Evolutionary conservation across 2,329 filamentous ascomycete genomes (phyloP).

Genomic region (Corinectria fuckeliana): DNA sequence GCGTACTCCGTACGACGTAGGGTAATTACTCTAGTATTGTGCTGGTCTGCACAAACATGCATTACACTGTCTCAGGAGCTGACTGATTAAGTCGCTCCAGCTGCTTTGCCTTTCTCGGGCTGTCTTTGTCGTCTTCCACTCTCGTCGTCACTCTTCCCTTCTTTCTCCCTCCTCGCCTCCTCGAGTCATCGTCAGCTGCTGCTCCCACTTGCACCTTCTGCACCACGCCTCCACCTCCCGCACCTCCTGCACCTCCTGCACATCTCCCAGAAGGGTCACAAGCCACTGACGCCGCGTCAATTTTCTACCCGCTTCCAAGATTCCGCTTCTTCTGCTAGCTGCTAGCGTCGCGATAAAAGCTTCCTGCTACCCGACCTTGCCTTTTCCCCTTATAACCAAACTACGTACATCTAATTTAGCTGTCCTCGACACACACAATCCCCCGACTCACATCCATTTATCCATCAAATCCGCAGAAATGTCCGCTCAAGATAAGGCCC

Average conservation of each 20-base stretch:
- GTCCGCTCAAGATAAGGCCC: conserved; percentile 77
- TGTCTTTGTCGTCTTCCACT: conserved; percentile 15
- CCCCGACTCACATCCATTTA: conserved; percentile 17
- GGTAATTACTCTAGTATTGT: neutral
- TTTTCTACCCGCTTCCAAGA: conserved; percentile 37
- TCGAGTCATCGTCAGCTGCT: conserved; percentile 33
- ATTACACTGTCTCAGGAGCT: conserved; percentile 19
- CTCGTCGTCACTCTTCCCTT: conserved; percentile 26
- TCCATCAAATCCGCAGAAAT: conserved; percentile 50
- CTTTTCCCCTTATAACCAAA: conserved; percentile 28
- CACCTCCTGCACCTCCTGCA: neutral
- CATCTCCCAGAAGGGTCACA: conserved; percentile 29
- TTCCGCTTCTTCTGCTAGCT: conserved; percentile 28
- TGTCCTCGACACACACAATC: conserved; percentile 9
- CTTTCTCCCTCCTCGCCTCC: conserved; percentile 16
- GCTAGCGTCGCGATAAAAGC: conserved; percentile 39
- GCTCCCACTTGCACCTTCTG: conserved; percentile 11
- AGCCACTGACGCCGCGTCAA: conserved; percentile 42
- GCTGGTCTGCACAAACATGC: conserved; percentile 9
- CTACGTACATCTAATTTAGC: conserved; percentile 22
- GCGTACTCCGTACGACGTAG: neutral
- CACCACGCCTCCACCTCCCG: conserved; percentile 10
- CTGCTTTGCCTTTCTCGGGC: neutral
- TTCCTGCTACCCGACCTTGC: conserved; percentile 30
- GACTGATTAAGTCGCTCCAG: conserved; percentile 17